Evolutionary conservation across 768 basidiomycete species (phyloP).

Genomic region (Leccinellum rugosiceps): DNA sequence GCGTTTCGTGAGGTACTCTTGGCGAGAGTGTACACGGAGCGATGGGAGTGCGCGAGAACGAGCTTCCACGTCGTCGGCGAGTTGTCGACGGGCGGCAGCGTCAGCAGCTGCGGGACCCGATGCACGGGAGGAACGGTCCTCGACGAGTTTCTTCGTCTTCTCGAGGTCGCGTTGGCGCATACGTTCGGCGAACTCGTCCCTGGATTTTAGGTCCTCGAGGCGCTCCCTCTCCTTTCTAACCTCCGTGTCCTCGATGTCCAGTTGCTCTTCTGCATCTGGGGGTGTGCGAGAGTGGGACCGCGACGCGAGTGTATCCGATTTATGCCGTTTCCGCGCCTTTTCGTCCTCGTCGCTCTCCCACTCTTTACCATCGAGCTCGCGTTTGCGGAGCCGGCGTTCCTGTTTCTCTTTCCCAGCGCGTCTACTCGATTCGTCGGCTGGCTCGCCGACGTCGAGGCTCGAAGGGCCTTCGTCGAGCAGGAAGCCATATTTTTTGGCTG

Average conservation of each 20-base stretch:
- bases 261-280: conserved; percentile 35
- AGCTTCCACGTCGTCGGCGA: conserved; percentile 76
- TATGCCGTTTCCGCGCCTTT: conserved; percentile 60
- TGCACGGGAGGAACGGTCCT: conserved; percentile 82
- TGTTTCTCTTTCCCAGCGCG: conserved; percentile 46
- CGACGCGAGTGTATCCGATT: conserved; percentile 40
- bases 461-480: conserved; percentile 83
- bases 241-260: conserved; percentile 74
- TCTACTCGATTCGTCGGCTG: conserved; percentile 26
- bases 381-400: conserved; percentile 70
- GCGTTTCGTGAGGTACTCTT: conserved; percentile 95
- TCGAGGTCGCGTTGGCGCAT: conserved; percentile 80
- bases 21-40: conserved; percentile 83
- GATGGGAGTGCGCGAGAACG: conserved; percentile 57
- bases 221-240: conserved; percentile 69
- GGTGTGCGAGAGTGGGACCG: conserved; percentile 24
- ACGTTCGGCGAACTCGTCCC: conserved; percentile 92
- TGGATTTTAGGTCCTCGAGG: conserved; percentile 73
- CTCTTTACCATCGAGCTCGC: conserved; percentile 76
- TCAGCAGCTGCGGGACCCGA: conserved; percentile 71
- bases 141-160: conserved; percentile 85
- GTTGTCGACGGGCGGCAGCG: conserved; percentile 71
- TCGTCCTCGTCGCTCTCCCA: conserved; percentile 95
- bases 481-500: conserved; percentile 73
- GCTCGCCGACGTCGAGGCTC: conserved; percentile 38